A percentile compares a stretch with the other conserved stretches of the same genome.
These are phyloP conservation scores for Aspergillus nidulans DNA, from an alignment of 495 filamentous ascomycete genomes.

Conservation along the genomic window DNA sequence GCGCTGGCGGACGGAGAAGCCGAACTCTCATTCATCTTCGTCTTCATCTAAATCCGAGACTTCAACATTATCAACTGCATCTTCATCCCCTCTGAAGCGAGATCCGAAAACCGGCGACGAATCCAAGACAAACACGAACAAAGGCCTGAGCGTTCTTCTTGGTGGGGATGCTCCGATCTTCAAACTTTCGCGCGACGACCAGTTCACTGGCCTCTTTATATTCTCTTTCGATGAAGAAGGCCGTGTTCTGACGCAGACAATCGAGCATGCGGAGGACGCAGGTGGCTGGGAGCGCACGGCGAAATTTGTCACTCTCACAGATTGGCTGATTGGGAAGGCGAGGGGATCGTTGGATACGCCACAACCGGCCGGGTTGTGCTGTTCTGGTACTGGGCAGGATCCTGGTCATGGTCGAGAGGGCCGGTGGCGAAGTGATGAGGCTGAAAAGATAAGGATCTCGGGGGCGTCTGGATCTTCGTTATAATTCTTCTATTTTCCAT, in stretches of 20 bases:
- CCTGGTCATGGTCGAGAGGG: background rate
- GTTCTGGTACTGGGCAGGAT: background rate
- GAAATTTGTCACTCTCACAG: slow-evolving; percentile 77
- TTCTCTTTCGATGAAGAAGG: slow-evolving; percentile 95
- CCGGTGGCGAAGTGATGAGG: background rate
- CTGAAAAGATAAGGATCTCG: background rate
- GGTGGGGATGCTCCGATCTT: slow-evolving; percentile 66
- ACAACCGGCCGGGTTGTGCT: slow-evolving; percentile 14
- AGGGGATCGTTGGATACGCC: slow-evolving; percentile 46
- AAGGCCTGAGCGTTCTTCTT: slow-evolving; percentile 39
- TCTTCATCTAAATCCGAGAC: background rate
- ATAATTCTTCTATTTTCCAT: background rate
- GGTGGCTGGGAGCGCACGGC: slow-evolving; percentile 65
- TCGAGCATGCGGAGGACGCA: slow-evolving; percentile 84
- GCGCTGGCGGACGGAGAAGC: slow-evolving; percentile 67
- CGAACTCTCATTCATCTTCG: slow-evolving; percentile 10
- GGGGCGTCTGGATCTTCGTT: background rate
- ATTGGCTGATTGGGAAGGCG: slow-evolving; percentile 75
- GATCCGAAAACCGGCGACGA: slow-evolving; percentile 13
- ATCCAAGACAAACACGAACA: slow-evolving; percentile 25
- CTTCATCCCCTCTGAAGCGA: background rate
- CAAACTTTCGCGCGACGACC: slow-evolving; percentile 59
- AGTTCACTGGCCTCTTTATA: slow-evolving; percentile 71
- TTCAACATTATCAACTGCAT: background rate
- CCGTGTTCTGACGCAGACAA: slow-evolving; percentile 77